These are phyloP conservation scores for Sugiyamaella japonica DNA, from an alignment of 1,139 yeast genomes.

Conservation along the genomic window DNA sequence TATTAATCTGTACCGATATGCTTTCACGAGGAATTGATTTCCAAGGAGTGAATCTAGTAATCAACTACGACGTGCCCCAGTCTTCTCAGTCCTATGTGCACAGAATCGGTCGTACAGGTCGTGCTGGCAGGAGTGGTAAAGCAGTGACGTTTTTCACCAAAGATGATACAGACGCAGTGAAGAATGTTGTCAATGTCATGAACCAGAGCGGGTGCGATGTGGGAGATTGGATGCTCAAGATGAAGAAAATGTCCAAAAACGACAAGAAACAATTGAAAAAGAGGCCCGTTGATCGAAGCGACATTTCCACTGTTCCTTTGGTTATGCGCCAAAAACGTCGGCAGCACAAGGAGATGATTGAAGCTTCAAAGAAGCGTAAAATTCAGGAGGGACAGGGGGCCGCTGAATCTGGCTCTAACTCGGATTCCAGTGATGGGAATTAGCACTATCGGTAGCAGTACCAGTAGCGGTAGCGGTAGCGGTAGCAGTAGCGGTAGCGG, in stretches of 20 bases:
- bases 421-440: not conserved
- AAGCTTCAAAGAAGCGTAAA: slow-evolving; percentile 70
- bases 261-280: slow-evolving; percentile 66
- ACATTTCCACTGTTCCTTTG: slow-evolving; percentile 85
- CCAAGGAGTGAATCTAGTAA: slow-evolving; percentile 90
- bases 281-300: slow-evolving; percentile 62
- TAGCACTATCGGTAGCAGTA: too few species aligned
- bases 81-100: slow-evolving; percentile 95
- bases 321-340: slow-evolving; percentile 64
- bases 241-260: slow-evolving; percentile 66
- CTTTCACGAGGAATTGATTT: slow-evolving; percentile 96
- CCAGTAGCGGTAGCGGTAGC: too few species aligned
- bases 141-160: slow-evolving; percentile 94
- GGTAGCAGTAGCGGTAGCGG: too few species aligned
- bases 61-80: slow-evolving; percentile 95
- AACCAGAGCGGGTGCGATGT: slow-evolving; percentile 79
- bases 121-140: slow-evolving; percentile 84
- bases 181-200: slow-evolving; percentile 91
- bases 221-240: slow-evolving; percentile 78
- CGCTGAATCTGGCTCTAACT: slow-evolving; percentile 10
- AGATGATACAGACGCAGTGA: slow-evolving; percentile 74
- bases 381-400: slow-evolving; percentile 28
- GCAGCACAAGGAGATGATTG: slow-evolving; percentile 69
- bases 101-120: slow-evolving; percentile 97
- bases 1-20: slow-evolving; percentile 93